A percentile compares a stretch with the other conserved stretches of the same genome.
Conservation (phyloP, 805 yeast genomes). For the Lachancea dasiensis region DNA sequence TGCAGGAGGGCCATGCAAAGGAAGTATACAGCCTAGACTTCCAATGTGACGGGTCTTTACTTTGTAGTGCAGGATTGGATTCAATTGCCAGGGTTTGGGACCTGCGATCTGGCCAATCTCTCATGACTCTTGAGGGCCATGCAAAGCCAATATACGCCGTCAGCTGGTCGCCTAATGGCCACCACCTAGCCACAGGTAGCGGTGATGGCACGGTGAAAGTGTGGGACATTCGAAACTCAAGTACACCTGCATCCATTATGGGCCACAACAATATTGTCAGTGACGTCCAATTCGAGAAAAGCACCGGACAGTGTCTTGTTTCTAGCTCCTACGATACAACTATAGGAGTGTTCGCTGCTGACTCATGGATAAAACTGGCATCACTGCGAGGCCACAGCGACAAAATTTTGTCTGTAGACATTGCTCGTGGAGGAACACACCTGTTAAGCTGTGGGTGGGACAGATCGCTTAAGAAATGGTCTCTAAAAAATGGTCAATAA, state of each 20-base stretch:
- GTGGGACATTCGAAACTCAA: conserved; percentile 73
- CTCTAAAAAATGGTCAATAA: conserved; percentile 1
- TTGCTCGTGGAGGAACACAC: conserved; percentile 36
- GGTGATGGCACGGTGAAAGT: conserved; percentile 74
- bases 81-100: conserved; percentile 78
- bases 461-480: conserved; percentile 65
- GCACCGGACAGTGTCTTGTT: conserved; percentile 43
- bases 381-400: conserved; percentile 56
- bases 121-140: conserved; percentile 60
- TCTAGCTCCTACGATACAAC: conserved; percentile 69
- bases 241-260: conserved; percentile 43
- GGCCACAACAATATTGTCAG: conserved; percentile 74
- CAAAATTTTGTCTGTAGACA: conserved; percentile 66
- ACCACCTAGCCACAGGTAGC: conserved; percentile 72
- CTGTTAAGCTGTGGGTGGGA: conserved; percentile 81
- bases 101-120: conserved; percentile 64
- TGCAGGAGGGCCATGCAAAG: conserved; percentile 83
- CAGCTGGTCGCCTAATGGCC: conserved; percentile 75
- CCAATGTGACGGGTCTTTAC: conserved; percentile 72
- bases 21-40: conserved; percentile 58
- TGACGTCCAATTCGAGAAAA: conserved; percentile 47
- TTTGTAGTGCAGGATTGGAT: conserved; percentile 76
- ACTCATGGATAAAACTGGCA: conserved; percentile 57
- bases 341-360: conserved; percentile 58
- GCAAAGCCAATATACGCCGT: conserved; percentile 61